A percentile compares a stretch with the other conserved stretches of the same genome.
Conservation (phyloP, 1,284 basidiomycete species). For the Trichosporon asahii region DNA sequence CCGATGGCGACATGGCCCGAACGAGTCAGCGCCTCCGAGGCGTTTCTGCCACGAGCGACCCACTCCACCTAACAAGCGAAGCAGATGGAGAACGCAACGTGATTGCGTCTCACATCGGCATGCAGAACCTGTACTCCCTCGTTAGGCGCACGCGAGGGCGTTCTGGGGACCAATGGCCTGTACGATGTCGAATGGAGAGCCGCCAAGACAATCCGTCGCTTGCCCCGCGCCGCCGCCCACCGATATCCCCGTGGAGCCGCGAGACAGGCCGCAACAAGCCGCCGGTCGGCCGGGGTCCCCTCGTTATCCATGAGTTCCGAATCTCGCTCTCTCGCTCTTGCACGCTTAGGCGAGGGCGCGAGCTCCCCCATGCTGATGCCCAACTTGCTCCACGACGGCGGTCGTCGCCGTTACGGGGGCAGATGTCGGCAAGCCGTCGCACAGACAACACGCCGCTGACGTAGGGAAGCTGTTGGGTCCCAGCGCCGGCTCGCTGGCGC, state of each 20-base stretch:
- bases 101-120: background rate
- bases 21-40: background rate
- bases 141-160: background rate
- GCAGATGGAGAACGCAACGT: background rate
- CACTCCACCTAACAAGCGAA: background rate
- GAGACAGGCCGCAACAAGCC: background rate
- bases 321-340: background rate
- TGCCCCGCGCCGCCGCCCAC: background rate
- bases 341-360: background rate
- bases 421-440: background rate
- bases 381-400: background rate
- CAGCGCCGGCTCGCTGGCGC: background rate
- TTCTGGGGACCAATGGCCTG: background rate
- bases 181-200: background rate
- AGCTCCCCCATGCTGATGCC: background rate
- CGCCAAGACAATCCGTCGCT: background rate
- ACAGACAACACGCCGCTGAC: background rate
- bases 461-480: background rate
- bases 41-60: background rate
- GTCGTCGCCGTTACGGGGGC: background rate
- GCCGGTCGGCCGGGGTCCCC: background rate
- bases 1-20: background rate
- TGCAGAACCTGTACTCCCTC: background rate
- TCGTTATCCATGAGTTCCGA: background rate
- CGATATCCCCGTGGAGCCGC: background rate